Base-by-base conservation (phyloP, 2,329 filamentous ascomycete genomes). In the Pseudocercospora vitis region DNA sequence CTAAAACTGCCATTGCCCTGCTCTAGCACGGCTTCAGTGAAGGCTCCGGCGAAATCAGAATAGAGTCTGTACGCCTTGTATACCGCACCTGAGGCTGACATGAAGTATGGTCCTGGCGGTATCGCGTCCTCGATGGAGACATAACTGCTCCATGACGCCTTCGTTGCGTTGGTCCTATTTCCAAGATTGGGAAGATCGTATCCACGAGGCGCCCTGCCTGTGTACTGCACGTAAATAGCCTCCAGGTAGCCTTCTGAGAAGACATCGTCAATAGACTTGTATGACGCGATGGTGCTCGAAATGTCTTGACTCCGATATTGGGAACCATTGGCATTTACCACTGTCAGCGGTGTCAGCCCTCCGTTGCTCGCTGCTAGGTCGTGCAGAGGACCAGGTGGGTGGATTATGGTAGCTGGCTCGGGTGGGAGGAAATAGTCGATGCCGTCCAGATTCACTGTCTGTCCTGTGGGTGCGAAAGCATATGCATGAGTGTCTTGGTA, bases 1-100 rank as follows among this genome's bases (percentile, higher is more conserved):
- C 69, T 70, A 62, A 71, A 78, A 0, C 68, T 70, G 1, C 72
- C 74, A 40, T 74, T 68, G 3, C 62, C 56, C 28, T 67, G 71
- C 2, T 66, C 55, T 8, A 77, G 71, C 1, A 71, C 61, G 7
- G 76, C 74, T 56, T 80, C 77, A 0, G 74, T 76, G 61, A 80
- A 81, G 2, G 78, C 76, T 9, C 74, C 73, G 33, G 76, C 70
- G 4, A 73, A 69, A 58, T 81, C 78, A 12, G 74, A 73, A 60
- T 78, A 81, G 0, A 81, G 63, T 45, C 74, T 69, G 68, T 75
- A 80, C 0, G 78, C 78, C 55, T 77, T 68, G 57, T 74, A 77
- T 4, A 81, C 65, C 11, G 72, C 64, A 2, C 78, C 78, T 12
- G 70, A 70, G 1, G 68, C 63, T 7, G 73, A 76, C 31, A 80